Evolutionary conservation across 2,329 filamentous ascomycete species (phyloP), one percentile per base, ranked within the genome.

Genomic region (Dactylonectria macrodidyma): DNA sequence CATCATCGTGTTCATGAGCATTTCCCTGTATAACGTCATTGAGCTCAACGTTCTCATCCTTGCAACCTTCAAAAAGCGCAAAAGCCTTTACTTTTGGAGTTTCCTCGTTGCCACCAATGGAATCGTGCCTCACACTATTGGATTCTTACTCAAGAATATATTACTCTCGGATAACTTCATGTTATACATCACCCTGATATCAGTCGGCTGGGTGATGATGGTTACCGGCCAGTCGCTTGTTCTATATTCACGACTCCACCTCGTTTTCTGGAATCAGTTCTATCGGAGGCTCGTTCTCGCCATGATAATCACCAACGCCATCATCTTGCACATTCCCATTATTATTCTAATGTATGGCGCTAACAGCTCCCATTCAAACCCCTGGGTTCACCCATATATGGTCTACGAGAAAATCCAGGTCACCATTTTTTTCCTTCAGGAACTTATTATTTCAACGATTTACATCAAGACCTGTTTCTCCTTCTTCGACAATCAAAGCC

Each of bases 171-270:
- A 26, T 10, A 55, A 55, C n/a, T 55, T 55, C n/a, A 19, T 41
- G 2, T 41, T 41, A 22, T 75, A 75, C 52, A 72, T 68, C 46
- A 69, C 75, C 0, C 36, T 74, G 1, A 77, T 76, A 44, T 41
- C 61, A 3, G 30, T 76, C 2, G 76, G 77, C 11, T 80, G 78
- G 78, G 67, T 76, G 9, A 69, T 68, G 2, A 90, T 91, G 87
- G 85, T 91, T 0, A 89, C 88, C 1, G 89, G 89, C 0, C 88
- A 90, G 75, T 86, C 86, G 0, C 73, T 91, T 7, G 89, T 91
- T 1, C 80, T 91, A 1, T 91, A 88, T 80, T 91, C 88, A 0
- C 84, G 90, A 9, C 82, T 91, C 0, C 88, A 91, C 73, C 82
- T 91, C 1, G 83, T 91, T 14, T 79, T 89, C 2, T 84, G 84